Conservation (phyloP, 306 rosid genomes). For the Ammopiptanthus mongolicus region DNA sequence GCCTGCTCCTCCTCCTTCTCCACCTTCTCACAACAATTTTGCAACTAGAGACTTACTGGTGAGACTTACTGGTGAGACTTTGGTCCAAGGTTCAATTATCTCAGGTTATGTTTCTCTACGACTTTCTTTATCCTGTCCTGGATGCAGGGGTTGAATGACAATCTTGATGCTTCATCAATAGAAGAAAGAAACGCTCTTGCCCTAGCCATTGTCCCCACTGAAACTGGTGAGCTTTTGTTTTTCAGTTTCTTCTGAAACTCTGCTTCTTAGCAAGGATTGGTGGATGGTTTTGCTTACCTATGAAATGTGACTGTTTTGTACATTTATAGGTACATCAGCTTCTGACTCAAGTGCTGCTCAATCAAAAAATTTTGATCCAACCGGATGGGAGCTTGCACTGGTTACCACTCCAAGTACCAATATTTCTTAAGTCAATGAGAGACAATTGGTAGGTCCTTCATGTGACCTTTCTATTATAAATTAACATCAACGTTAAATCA, state of each 20-base stretch:
- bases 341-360: slow-evolving; percentile 41
- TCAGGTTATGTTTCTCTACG: slow-evolving; percentile 2
- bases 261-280: background rate
- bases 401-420: slow-evolving; percentile 63
- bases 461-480: background rate
- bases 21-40: slow-evolving; percentile 34
- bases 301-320: background rate
- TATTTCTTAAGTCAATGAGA: slow-evolving; percentile 59
- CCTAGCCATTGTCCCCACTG: slow-evolving; percentile 65
- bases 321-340: slow-evolving; percentile 37
- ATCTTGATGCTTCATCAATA: slow-evolving; percentile 46
- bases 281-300: slow-evolving; percentile 1
- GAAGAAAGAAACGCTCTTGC: slow-evolving; percentile 81
- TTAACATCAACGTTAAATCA: background rate
- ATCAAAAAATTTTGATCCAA: slow-evolving; percentile 64
- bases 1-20: slow-evolving; percentile 37
- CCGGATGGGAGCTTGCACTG: slow-evolving; percentile 87
- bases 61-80: slow-evolving; percentile 50
- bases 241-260: background rate
- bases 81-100: background rate
- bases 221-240: slow-evolving; percentile 36
- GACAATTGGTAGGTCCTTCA: slow-evolving; percentile 65
- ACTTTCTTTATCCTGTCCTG: background rate
- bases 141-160: slow-evolving; percentile 60
- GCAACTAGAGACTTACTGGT: slow-evolving; percentile 69